These are phyloP conservation scores for Aspergillus sp. DNA, from an alignment of 2,329 filamentous ascomycete species.

Conservation along the genomic window DNA sequence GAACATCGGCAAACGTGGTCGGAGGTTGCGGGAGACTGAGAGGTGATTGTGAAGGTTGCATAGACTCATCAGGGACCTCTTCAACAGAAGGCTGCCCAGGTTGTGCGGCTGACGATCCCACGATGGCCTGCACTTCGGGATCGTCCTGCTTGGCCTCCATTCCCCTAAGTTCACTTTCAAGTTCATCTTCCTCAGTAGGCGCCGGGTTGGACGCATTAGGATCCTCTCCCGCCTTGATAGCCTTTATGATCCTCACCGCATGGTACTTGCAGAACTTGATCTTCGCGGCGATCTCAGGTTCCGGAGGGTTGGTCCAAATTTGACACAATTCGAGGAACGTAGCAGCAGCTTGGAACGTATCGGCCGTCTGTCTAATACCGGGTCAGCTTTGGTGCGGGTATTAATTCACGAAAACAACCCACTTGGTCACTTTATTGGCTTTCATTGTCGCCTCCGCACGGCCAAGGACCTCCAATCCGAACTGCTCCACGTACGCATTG, in stretches of 20 bases:
- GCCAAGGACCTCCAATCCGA: slow-evolving; percentile 83
- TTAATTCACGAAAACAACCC: slow-evolving; percentile 5
- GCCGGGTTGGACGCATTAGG: slow-evolving; percentile 89
- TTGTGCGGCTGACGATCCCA: slow-evolving; percentile 45
- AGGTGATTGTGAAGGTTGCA: slow-evolving; percentile 51
- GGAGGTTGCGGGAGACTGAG: slow-evolving; percentile 38
- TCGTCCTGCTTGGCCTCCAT: slow-evolving; percentile 62
- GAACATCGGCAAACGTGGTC: slow-evolving; percentile 23
- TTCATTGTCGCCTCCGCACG: slow-evolving; percentile 80
- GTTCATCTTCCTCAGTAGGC: slow-evolving; percentile 55
- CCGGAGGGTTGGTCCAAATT: slow-evolving; percentile 72
- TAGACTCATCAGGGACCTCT: slow-evolving; percentile 60
- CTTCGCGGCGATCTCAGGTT: slow-evolving; percentile 77
- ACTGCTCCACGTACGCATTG: slow-evolving; percentile 91
- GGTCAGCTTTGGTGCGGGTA: slow-evolving; percentile 15
- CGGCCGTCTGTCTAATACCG: slow-evolving; percentile 73
- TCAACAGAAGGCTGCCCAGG: slow-evolving; percentile 58
- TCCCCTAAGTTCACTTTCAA: slow-evolving; percentile 28
- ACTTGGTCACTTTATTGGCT: slow-evolving; percentile 81
- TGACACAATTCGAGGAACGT: slow-evolving; percentile 87
- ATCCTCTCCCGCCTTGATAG: slow-evolving; percentile 85
- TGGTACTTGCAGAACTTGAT: slow-evolving; percentile 98
- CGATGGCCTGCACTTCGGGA: slow-evolving; percentile 62
- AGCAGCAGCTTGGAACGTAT: slow-evolving; percentile 88
- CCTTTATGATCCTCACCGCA: slow-evolving; percentile 84